These are phyloP conservation scores for Microcyclospora pomicola DNA, from an alignment of 2,329 filamentous ascomycete species.

Conservation along the genomic window DNA sequence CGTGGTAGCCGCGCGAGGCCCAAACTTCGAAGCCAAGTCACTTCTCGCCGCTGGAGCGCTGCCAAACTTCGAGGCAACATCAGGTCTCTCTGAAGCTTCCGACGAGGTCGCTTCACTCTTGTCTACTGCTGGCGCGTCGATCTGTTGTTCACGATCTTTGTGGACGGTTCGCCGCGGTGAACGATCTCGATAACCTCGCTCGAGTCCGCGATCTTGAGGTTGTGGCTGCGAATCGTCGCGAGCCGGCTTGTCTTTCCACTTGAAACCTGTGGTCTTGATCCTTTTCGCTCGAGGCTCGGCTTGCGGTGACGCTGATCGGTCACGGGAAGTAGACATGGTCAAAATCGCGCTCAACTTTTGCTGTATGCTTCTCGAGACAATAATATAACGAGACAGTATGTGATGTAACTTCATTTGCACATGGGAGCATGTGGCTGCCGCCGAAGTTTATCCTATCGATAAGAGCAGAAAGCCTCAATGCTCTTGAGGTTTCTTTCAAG, in stretches of 20 bases:
- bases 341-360: too few relatives aligned
- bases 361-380: too few relatives aligned
- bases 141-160: slow-evolving; percentile 10
- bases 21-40: not conserved
- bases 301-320: too few relatives aligned
- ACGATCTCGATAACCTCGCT: slow-evolving; percentile 23
- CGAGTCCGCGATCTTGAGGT: slow-evolving; percentile 12
- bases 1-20: not conserved
- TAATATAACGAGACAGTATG: too few relatives aligned
- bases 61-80: too few relatives aligned
- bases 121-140: slow-evolving; percentile 3
- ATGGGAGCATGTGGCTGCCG: too few relatives aligned
- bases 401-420: too few relatives aligned
- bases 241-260: slow-evolving; percentile 23
- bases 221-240: slow-evolving; percentile 11
- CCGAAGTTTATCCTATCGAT: too few relatives aligned
- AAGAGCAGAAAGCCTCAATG: too few relatives aligned
- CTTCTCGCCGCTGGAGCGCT: slow-evolving; percentile 1
- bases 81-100: too few relatives aligned
- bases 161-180: slow-evolving; percentile 18
- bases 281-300: slow-evolving; percentile 11
- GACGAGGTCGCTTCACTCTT: slow-evolving; percentile 3
- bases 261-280: slow-evolving; percentile 21
- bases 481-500: too few relatives aligned
- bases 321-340: too few relatives aligned